These are phyloP conservation scores for Pneumocystis wakefieldiae DNA, from an alignment of 1,139 yeast genomes.

Conservation along the genomic window DNA sequence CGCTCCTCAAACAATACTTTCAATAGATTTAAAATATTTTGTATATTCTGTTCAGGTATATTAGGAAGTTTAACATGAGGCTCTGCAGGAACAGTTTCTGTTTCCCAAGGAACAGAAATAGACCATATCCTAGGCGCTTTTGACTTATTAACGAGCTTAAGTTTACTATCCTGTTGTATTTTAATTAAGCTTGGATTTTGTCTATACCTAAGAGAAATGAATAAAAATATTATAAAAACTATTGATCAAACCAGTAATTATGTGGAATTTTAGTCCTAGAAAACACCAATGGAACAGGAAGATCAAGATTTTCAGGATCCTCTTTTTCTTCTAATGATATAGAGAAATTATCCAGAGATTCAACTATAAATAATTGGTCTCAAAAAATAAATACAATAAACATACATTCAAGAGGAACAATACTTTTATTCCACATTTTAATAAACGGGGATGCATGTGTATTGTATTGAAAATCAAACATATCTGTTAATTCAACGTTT, in stretches of 20 bases:
- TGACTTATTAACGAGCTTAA: slow-evolving; percentile 1
- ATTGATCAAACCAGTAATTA: slow-evolving; percentile 34
- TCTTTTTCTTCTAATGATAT: slow-evolving; percentile 21
- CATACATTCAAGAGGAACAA: background rate
- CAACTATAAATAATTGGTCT: background rate
- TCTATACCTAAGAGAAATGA: slow-evolving; percentile 25
- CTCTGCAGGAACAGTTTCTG: slow-evolving; percentile 25
- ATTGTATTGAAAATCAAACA: background rate
- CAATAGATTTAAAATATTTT: slow-evolving; percentile 38
- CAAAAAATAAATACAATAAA: background rate
- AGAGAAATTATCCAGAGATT: slow-evolving; percentile 1
- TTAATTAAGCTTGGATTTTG: slow-evolving; percentile 40
- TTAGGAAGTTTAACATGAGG: slow-evolving; percentile 31
- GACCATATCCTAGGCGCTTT: slow-evolving; percentile 4
- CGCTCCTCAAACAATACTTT: slow-evolving; percentile 43
- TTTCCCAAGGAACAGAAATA: slow-evolving; percentile 7
- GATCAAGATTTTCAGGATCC: slow-evolving; percentile 37
- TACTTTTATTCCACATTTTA: background rate
- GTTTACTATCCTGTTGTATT: slow-evolving; percentile 20
- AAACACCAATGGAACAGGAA: slow-evolving; percentile 79
- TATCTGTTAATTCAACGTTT: background rate
- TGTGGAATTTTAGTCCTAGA: slow-evolving; percentile 65
- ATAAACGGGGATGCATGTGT: background rate
- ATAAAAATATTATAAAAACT: background rate
- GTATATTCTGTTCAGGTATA: slow-evolving; percentile 20